Conservation (phyloP, 306 rosid genomes). For the Quercus berberidifolia region DNA sequence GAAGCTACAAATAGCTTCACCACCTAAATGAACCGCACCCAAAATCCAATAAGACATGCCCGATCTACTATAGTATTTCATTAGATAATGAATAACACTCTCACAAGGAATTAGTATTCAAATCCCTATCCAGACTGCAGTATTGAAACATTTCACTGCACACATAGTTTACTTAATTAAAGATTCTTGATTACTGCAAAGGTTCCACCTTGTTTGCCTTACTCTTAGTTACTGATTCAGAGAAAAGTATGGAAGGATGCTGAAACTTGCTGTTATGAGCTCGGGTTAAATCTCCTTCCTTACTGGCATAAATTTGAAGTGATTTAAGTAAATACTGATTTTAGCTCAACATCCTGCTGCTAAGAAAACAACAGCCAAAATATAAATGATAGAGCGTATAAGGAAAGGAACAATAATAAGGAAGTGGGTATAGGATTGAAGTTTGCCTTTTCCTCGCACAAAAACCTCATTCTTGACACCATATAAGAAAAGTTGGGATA, state of each 20-base stretch:
- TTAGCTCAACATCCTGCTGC: neutral
- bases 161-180: neutral
- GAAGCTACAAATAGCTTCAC: neutral
- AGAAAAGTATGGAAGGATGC: neutral
- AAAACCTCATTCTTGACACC: neutral
- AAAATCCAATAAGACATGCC: neutral
- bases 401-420: neutral
- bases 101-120: conserved; percentile 3
- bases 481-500: neutral
- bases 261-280: neutral
- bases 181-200: neutral
- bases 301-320: neutral
- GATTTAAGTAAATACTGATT: neutral
- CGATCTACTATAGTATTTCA: neutral
- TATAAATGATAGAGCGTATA: neutral
- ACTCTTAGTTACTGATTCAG: neutral
- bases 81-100: neutral
- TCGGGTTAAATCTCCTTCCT: neutral
- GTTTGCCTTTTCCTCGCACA: neutral
- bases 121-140: neutral
- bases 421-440: neutral
- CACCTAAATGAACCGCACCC: neutral
- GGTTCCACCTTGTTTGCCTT: neutral
- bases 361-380: neutral
- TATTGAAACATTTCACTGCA: neutral